phyloP scores from a whole-genome alignment of 2,329 filamentous ascomycete species.

The Trichoderma gracile region DNA sequence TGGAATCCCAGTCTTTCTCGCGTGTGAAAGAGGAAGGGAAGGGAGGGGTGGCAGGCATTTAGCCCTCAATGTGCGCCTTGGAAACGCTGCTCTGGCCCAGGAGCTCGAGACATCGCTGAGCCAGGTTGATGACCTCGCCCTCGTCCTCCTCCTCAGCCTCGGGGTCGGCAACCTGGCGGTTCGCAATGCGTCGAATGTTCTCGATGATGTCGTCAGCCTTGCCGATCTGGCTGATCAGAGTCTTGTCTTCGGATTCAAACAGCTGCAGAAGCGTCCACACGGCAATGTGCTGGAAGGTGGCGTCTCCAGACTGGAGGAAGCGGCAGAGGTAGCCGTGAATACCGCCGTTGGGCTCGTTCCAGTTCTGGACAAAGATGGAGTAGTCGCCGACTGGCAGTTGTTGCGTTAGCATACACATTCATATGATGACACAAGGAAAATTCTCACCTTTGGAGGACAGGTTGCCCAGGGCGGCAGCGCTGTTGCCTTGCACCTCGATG shows the following conservation, averaged over 20 bases:
- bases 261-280: slow-evolving; percentile 97
- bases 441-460: slow-evolving; percentile 88
- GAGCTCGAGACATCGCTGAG: slow-evolving; percentile 85
- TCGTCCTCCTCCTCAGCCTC: slow-evolving; percentile 88
- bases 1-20: not conserved
- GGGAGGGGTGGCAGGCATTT: slow-evolving; percentile 28
- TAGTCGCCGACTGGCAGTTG: slow-evolving; percentile 79
- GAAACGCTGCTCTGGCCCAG: slow-evolving; percentile 69
- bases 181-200: slow-evolving; percentile 88
- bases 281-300: slow-evolving; percentile 98
- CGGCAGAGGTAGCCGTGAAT: slow-evolving; percentile 93
- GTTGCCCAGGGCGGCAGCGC: slow-evolving; percentile 91
- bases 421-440: not conserved
- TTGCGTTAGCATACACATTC: not conserved
- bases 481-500: slow-evolving; percentile 98
- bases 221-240: slow-evolving; percentile 82
- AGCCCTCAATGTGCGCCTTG: slow-evolving; percentile 82
- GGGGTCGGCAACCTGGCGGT: slow-evolving; percentile 81
- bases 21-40: not conserved
- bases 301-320: slow-evolving; percentile 90
- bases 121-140: slow-evolving; percentile 87
- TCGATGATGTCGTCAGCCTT: slow-evolving; percentile 88
- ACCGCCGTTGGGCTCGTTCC: slow-evolving; percentile 87
- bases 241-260: slow-evolving; percentile 90
- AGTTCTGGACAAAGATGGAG: slow-evolving; percentile 91